Conservation (phyloP, 495 filamentous ascomycete species). For the Polyplosphaeria fusca region DNA sequence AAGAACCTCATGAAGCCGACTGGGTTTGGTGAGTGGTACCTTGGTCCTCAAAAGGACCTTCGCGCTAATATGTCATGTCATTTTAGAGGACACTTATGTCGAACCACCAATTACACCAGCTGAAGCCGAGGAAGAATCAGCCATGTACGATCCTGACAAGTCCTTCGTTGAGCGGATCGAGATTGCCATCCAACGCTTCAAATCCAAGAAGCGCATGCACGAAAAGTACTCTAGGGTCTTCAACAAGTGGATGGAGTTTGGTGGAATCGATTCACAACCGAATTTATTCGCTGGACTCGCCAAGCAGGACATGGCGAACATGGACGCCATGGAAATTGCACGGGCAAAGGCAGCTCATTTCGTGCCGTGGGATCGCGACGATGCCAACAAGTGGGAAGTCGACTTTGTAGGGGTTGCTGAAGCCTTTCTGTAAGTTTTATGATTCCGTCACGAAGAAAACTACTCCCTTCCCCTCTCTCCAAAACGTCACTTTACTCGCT, state of each 20-base stretch:
- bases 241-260: slow-evolving; percentile 73
- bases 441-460: neutral
- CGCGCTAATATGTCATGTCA: too few relatives aligned
- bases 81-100: slow-evolving; percentile 68
- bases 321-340: slow-evolving; percentile 59
- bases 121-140: slow-evolving; percentile 58
- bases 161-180: slow-evolving; percentile 61
- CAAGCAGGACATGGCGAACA: slow-evolving; percentile 53
- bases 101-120: slow-evolving; percentile 73
- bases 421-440: slow-evolving; percentile 66
- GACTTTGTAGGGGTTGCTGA: slow-evolving; percentile 75
- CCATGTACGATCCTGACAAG: slow-evolving; percentile 40
- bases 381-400: slow-evolving; percentile 60
- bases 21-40: too few relatives aligned
- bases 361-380: slow-evolving; percentile 43
- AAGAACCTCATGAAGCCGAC: slow-evolving; percentile 38
- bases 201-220: slow-evolving; percentile 69
- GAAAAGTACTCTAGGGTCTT: slow-evolving; percentile 61
- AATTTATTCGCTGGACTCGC: slow-evolving; percentile 67
- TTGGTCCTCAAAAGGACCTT: too few relatives aligned
- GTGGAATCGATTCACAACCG: slow-evolving; percentile 67
- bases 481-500: too few relatives aligned
- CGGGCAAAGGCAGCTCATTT: slow-evolving; percentile 59
- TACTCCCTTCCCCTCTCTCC: too few relatives aligned
- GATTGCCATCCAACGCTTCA: slow-evolving; percentile 78